Evolutionary conservation across 345 rosid species (phyloP).

Genomic region (Pistacia vera): DNA sequence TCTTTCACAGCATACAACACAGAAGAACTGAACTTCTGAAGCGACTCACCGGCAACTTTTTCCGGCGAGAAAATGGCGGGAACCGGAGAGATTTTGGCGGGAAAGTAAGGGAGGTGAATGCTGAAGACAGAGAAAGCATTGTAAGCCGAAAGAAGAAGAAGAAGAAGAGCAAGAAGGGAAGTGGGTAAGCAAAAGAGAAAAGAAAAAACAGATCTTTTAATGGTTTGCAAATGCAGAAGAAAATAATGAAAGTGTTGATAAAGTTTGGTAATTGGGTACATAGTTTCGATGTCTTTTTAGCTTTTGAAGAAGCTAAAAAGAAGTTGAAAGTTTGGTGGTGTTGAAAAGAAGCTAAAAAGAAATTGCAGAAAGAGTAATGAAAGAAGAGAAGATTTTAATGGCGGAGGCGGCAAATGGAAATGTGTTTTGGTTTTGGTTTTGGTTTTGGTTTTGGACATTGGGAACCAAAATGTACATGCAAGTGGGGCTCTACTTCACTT

Average conservation of each 20-base stretch:
- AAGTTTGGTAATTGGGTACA: conserved; percentile 27
- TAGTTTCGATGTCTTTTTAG: conserved; percentile 20
- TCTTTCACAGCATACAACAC: conserved; percentile 58
- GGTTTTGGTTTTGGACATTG: no score
- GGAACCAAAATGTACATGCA: no score
- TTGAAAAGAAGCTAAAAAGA: conserved; percentile 5
- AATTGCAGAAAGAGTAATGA: conserved; percentile 1
- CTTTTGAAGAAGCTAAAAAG: background rate
- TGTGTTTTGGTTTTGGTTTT: background rate
- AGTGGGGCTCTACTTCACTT: no score
- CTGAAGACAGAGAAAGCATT: conserved; percentile 78
- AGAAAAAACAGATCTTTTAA: conserved; percentile 38
- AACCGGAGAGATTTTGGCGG: conserved; percentile 35
- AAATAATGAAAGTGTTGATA: conserved; percentile 13
- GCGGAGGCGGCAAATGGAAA: conserved; percentile 32
- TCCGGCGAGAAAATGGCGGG: conserved; percentile 32
- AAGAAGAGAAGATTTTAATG: conserved; percentile 20
- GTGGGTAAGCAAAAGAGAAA: conserved; percentile 53
- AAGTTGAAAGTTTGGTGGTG: conserved; percentile 16
- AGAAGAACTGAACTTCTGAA: conserved; percentile 30
- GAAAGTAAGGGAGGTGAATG: conserved; percentile 42
- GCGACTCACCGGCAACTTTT: conserved; percentile 24
- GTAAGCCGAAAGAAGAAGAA: conserved; percentile 57
- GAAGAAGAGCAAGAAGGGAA: conserved; percentile 65
- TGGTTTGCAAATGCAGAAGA: conserved; percentile 23